Base-by-base conservation (phyloP, 2,329 filamentous ascomycete species). In the Sporothrix luriei region DNA sequence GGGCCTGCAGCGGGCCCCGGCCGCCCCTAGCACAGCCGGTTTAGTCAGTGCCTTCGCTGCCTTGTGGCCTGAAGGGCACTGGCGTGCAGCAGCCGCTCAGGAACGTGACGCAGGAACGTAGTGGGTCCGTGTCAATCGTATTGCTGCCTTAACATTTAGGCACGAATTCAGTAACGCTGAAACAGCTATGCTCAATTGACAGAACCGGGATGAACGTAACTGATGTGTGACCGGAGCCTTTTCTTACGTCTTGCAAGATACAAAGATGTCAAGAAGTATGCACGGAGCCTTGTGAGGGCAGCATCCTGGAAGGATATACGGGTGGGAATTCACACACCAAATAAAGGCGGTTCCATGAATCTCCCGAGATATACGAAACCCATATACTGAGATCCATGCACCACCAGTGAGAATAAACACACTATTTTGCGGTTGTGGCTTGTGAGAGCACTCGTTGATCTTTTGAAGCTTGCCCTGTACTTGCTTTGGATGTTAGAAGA, bases 1-100 rank as follows among this genome's bases (percentile, higher is more conserved):
- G 6, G 52, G 21, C 40, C 62, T 33, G 46, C 62, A 38, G 62
- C 61, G 33, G 43, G 43, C 61, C 43, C 13, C 19, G 33, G 55
- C 57, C 19, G 29, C 26, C 29, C 19, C 16, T 6, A 64, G 43
- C 61, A 33, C 13, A 11, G 16, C 52, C 4, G 40, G 61, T 19
- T 64, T 49, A 49, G 43, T 49, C 61, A 64, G 61, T 43, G n/a
- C 38, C 52, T 46, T 68, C 52, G 66, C 66, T 68, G 65, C 69
- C 69, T 70, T 71, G 49, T 49, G 51, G 69, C 66, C 69, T 70
- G 66, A 68, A 46, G 19, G 26, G 43, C 43, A 49, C 57, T 46
- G 57, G 57, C 55, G 55, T 61, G 55, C 55, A 33, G 38, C 57
- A 16, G 21, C 33, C 55, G n/a, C 16, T 61, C 55, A 61, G 55